A percentile compares a stretch with the other conserved stretches of the same genome.
These are phyloP conservation scores for Ochetophila trinervis DNA, from an alignment of 306 rosid genomes.

Conservation along the genomic window DNA sequence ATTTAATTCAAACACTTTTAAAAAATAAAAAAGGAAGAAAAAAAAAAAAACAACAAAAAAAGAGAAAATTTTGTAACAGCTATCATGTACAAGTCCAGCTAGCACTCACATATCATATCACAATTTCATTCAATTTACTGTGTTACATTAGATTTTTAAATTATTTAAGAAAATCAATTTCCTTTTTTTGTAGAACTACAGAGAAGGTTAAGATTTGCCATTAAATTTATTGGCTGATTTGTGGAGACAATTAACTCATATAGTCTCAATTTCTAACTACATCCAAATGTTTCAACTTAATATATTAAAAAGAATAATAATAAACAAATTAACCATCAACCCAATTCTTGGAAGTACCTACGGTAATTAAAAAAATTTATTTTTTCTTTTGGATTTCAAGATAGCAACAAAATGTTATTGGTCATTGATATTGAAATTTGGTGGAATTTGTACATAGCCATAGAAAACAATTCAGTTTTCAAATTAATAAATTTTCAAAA, in stretches of 20 bases:
- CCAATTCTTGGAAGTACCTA: conserved; percentile 2
- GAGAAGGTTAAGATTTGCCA: conserved; percentile 9
- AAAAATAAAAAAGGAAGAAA: too few species aligned
- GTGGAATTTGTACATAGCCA: background rate
- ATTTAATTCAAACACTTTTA: too few species aligned
- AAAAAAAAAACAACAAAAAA: too few species aligned
- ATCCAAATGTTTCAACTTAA: too few species aligned
- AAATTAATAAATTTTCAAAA: background rate
- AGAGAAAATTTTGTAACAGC: too few species aligned
- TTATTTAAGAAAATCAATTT: too few species aligned
- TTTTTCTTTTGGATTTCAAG: too few species aligned
- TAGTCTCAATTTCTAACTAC: too few species aligned
- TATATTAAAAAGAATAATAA: background rate
- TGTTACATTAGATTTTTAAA: too few species aligned
- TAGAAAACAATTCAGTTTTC: background rate
- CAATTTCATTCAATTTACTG: background rate
- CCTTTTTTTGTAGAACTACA: background rate
- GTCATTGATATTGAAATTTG: too few species aligned
- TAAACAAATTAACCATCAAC: background rate
- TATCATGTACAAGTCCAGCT: background rate
- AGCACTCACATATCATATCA: background rate
- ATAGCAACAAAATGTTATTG: too few species aligned
- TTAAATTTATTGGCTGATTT: conserved; percentile 28
- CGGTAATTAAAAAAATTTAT: background rate
- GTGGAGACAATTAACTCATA: conserved; percentile 23